Base-by-base conservation (phyloP, 768 basidiomycete species). In the Phaeolepiota aurea region DNA sequence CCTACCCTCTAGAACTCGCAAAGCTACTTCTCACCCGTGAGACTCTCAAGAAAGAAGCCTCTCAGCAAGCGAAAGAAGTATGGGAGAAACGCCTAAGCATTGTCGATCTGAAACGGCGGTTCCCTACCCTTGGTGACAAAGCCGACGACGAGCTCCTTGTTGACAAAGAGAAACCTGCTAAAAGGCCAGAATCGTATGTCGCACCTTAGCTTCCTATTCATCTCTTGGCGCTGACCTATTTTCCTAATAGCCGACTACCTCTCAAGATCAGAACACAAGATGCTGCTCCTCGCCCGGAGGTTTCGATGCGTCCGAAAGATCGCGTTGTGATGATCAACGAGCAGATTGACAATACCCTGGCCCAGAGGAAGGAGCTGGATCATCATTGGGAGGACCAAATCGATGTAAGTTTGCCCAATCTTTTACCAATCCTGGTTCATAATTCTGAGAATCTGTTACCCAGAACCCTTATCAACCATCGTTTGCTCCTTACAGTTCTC, bases 381-480 rank as follows among this genome's bases (percentile, higher is more conserved):
- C 73, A 80, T 37, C 73, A 78, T 37, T 94, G 89, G 82, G 92
- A 94, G 49, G 92, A 97, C 54, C 67, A 71, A 39, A 71, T 88
- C 47, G 92, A 96, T 60, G 86, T 89, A 54, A 55, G 74, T 10
- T n/a, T n/a, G n/a, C n/a, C n/a, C n/a, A n/a, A n/a, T n/a, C n/a
- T n/a, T n/a, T 2, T 18, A 25, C 21, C 35, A 12, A 18, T 4
- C 28, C 11, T 32, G 40, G 5, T 36, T 30, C 12, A n/a, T n/a
- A n/a, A n/a, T n/a, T n/a, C 44, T 44, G 42, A 15, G 41, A 20
- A 35, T 15, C 40, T 14, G 20, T 33, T 34, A 45, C 37, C 3
- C 46, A 88, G 84, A 76, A 76, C 45, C 69, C 83, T 1, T 92
- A 83, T 53, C 85, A 91, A 54, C 66, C 78, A 3, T 66, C 71